A percentile compares a stretch with the other conserved stretches of the same genome.
Evolutionary conservation across 805 yeast genomes (phyloP).

Genomic region (Spathaspora sp.): DNA sequence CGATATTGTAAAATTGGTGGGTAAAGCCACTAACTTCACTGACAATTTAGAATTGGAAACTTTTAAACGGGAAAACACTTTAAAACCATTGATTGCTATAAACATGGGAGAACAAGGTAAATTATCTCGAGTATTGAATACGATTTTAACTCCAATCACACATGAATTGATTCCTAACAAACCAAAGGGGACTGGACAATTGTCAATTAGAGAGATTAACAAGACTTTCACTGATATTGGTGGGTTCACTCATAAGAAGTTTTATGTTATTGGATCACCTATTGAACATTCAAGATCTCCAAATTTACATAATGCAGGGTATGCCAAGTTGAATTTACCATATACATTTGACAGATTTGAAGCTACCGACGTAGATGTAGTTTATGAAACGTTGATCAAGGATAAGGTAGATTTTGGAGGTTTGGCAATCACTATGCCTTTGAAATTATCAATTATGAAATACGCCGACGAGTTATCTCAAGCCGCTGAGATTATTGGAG

Average conservation of each 20-base stretch:
- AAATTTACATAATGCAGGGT: conserved; percentile 76
- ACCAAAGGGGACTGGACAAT: conserved; percentile 65
- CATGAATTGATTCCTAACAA: conserved; percentile 61
- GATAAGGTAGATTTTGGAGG: conserved; percentile 69
- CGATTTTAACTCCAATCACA: conserved; percentile 79
- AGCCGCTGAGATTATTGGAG: conserved; percentile 85
- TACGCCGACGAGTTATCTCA: conserved; percentile 62
- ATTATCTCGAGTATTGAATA: conserved; percentile 74
- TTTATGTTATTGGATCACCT: conserved; percentile 79
- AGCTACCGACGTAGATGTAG: conserved; percentile 58
- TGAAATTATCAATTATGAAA: conserved; percentile 76
- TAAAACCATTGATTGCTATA: conserved; percentile 72
- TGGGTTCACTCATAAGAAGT: conserved; percentile 52
- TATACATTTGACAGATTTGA: conserved; percentile 66
- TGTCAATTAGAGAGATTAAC: conserved; percentile 65
- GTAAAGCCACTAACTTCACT: conserved; percentile 57
- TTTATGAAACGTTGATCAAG: conserved; percentile 47
- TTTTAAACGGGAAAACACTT: conserved; percentile 56
- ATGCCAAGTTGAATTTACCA: conserved; percentile 72
- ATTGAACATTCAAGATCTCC: conserved; percentile 89
- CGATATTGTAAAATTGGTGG: conserved; percentile 82
- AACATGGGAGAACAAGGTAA: conserved; percentile 79
- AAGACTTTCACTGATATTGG: conserved; percentile 57
- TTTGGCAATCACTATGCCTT: conserved; percentile 91
- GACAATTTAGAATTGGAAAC: conserved; percentile 72